Evolutionary conservation across 345 rosid species (phyloP).

Genomic region (Gossypium mustelinum): DNA sequence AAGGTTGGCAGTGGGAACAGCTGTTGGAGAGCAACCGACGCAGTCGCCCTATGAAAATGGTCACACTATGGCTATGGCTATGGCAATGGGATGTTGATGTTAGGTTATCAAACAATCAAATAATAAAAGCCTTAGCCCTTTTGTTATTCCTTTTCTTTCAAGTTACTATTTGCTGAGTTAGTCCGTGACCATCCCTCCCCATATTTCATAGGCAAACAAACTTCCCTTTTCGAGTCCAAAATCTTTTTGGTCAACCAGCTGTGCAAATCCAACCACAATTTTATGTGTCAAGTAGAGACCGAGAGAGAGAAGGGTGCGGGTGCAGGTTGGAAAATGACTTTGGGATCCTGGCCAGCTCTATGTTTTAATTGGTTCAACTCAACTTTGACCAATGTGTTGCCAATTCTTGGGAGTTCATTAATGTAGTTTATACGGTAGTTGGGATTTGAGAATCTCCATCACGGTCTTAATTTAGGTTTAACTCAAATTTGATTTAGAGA

Average conservation of each 20-base stretch:
- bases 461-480: background rate
- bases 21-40: slow-evolving; percentile 14
- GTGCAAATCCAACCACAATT: slow-evolving; percentile 1
- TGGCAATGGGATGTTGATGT: slow-evolving; percentile 5
- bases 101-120: slow-evolving; percentile 12
- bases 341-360: background rate
- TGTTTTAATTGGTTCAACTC: background rate
- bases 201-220: background rate
- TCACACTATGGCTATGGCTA: background rate
- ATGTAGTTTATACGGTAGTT: background rate
- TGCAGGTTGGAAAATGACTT: background rate
- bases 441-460: slow-evolving; percentile 3
- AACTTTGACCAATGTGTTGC: slow-evolving; percentile 7
- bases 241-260: background rate
- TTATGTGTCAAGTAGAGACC: background rate
- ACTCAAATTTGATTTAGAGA: slow-evolving; percentile 1
- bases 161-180: background rate
- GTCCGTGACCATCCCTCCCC: slow-evolving; percentile 6
- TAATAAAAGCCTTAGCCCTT: background rate
- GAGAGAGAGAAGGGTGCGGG: background rate
- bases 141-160: background rate
- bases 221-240: background rate
- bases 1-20: slow-evolving; percentile 2
- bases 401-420: background rate
- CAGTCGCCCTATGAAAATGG: background rate